Evolutionary conservation across 2,329 filamentous ascomycete species (phyloP).

Genomic region (Colletotrichum limetticola): DNA sequence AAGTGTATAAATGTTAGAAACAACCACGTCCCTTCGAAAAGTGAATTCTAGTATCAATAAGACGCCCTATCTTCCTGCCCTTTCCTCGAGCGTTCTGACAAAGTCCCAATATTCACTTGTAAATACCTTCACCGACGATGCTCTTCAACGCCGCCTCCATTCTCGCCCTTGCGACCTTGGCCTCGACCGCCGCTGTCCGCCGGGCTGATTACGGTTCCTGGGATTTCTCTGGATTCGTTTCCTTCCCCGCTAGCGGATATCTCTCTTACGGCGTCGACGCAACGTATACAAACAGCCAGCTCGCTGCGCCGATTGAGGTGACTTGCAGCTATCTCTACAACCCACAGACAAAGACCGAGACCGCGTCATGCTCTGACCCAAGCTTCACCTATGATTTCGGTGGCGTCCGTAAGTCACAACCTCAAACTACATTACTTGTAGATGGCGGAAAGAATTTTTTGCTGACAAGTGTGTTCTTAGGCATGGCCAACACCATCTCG

Average conservation of each 20-base stretch:
- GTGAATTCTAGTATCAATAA: background rate
- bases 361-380: slow-evolving; percentile 12
- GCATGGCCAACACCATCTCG: slow-evolving; percentile 3
- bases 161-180: background rate
- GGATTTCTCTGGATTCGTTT: slow-evolving; percentile 14
- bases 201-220: slow-evolving; percentile 14
- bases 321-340: slow-evolving; percentile 17
- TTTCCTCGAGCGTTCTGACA: no score
- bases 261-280: slow-evolving; percentile 11
- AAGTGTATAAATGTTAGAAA: background rate
- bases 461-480: no score
- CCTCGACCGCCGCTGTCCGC: background rate
- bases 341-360: slow-evolving; percentile 2
- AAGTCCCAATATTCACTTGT: background rate
- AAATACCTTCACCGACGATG: background rate
- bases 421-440: no score
- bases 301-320: slow-evolving; percentile 1
- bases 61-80: background rate
- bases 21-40: background rate
- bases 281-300: slow-evolving; percentile 4
- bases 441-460: no score
- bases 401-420: background rate
- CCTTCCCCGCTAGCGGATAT: slow-evolving; percentile 11
- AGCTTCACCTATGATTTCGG: slow-evolving; percentile 24
- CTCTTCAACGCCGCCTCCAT: background rate